These are phyloP conservation scores for Ormosia semicastrata DNA, from an alignment of 306 rosid genomes.

Conservation along the genomic window DNA sequence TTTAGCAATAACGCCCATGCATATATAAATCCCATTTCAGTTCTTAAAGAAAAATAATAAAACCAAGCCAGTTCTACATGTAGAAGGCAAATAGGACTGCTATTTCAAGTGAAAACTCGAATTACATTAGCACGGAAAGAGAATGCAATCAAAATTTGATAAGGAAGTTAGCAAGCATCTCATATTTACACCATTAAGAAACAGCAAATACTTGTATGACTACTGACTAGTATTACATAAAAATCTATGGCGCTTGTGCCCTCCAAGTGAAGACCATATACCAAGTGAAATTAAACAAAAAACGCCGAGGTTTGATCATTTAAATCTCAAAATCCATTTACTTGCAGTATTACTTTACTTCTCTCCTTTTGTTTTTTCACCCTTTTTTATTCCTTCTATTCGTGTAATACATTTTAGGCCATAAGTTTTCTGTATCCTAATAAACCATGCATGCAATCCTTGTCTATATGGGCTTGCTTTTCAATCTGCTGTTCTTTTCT, in stretches of 20 bases:
- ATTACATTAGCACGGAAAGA: neutral
- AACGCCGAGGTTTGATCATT: conserved; percentile 16
- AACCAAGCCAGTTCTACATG: neutral
- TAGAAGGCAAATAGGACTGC: neutral
- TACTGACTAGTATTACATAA: conserved; percentile 9
- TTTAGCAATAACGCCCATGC: neutral
- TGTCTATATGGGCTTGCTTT: conserved; percentile 43
- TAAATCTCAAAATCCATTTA: conserved; percentile 33
- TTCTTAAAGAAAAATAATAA: neutral
- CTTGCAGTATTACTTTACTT: conserved; percentile 7
- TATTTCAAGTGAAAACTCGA: neutral
- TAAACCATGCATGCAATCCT: neutral
- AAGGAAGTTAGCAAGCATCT: conserved; percentile 30
- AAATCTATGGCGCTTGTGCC: conserved; percentile 7
- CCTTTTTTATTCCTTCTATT: conserved; percentile 6
- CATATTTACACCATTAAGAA: conserved; percentile 50
- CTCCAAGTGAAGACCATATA: conserved; percentile 7
- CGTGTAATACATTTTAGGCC: conserved; percentile 28
- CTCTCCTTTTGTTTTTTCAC: neutral
- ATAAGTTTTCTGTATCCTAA: neutral
- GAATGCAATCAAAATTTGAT: conserved; percentile 12
- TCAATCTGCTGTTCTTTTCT: conserved; percentile 48
- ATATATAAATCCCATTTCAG: neutral
- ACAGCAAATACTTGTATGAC: conserved; percentile 21
- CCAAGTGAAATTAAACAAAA: neutral